Percentiles rank a stretch among this genome's conserved stretches.
Evolutionary conservation across 306 rosid species (phyloP).

Genomic region (Herpetospermum pedunculosum): DNA sequence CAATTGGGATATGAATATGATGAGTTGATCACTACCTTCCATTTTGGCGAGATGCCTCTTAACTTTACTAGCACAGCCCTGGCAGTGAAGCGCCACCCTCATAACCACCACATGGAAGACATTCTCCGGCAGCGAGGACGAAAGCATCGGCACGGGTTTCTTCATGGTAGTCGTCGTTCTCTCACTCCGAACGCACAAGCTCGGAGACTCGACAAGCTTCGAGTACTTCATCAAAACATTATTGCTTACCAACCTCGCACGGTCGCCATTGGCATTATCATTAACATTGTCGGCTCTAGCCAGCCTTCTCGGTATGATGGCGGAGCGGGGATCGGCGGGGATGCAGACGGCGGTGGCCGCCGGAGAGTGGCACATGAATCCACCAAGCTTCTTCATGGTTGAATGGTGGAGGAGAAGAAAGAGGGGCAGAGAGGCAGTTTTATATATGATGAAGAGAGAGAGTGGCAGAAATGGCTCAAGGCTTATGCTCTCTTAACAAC

Average conservation of each 20-base stretch:
- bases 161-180: background rate
- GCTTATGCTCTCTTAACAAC: background rate
- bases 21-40: too few species aligned
- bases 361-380: conserved; percentile 67
- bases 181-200: background rate
- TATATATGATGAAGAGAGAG: background rate
- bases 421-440: background rate
- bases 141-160: background rate
- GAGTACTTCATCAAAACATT: conserved; percentile 40
- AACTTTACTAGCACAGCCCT: conserved; percentile 91
- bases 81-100: conserved; percentile 85
- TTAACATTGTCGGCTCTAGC: background rate
- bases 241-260: conserved; percentile 24
- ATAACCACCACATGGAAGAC: conserved; percentile 60
- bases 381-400: conserved; percentile 26
- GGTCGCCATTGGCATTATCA: conserved; percentile 12
- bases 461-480: background rate
- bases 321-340: conserved; percentile 36
- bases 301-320: conserved; percentile 30
- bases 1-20: too few species aligned
- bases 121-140: background rate
- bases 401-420: background rate
- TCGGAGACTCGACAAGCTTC: conserved; percentile 37
- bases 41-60: conserved; percentile 76
- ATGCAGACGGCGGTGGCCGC: conserved; percentile 72